phyloP scores from a whole-genome alignment of 2,329 filamentous ascomycete genomes.

The Trichoderma brevicompactum region DNA sequence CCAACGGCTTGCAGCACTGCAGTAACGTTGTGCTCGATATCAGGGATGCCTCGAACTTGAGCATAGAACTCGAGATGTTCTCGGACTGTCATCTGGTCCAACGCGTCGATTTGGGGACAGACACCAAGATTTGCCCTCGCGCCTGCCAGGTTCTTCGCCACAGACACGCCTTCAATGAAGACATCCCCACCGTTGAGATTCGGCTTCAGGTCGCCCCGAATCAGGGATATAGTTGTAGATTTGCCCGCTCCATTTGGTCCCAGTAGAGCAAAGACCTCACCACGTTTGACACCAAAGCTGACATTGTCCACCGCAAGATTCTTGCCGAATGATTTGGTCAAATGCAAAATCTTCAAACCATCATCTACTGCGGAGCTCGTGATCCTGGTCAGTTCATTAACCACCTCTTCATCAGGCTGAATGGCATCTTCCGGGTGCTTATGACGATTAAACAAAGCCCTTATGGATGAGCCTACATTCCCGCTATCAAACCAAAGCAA shows the following conservation, averaged over 20 bases:
- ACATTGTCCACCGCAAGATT: constrained; percentile 86
- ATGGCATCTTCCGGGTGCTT: constrained; percentile 32
- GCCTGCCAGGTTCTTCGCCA: constrained; percentile 70
- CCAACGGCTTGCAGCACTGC: constrained; percentile 83
- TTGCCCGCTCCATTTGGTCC: constrained; percentile 94
- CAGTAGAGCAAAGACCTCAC: constrained; percentile 85
- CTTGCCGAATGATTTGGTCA: constrained; percentile 78
- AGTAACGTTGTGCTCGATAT: constrained; percentile 76
- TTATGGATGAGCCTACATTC: constrained; percentile 60
- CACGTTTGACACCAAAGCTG: constrained; percentile 77
- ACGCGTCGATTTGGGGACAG: constrained; percentile 85
- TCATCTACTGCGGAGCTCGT: constrained; percentile 53
- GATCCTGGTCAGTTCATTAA: constrained; percentile 66
- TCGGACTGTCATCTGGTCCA: constrained; percentile 86
- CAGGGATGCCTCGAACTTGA: constrained; percentile 74
- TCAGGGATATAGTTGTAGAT: constrained; percentile 84
- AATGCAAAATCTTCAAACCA: constrained; percentile 76
- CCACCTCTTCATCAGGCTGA: constrained; percentile 62
- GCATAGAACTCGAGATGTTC: constrained; percentile 92
- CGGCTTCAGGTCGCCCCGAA: constrained; percentile 85
- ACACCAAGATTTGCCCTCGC: constrained; percentile 84
- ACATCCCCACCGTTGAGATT: constrained; percentile 74
- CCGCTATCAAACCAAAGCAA: constrained; percentile 83
- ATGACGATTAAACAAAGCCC: constrained; percentile 45
- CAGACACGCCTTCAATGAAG: constrained; percentile 76